Evolutionary conservation across 495 filamentous ascomycete species (phyloP), one percentile per base, ranked within the genome.

Genomic region (Clavariopsis aquatica): DNA sequence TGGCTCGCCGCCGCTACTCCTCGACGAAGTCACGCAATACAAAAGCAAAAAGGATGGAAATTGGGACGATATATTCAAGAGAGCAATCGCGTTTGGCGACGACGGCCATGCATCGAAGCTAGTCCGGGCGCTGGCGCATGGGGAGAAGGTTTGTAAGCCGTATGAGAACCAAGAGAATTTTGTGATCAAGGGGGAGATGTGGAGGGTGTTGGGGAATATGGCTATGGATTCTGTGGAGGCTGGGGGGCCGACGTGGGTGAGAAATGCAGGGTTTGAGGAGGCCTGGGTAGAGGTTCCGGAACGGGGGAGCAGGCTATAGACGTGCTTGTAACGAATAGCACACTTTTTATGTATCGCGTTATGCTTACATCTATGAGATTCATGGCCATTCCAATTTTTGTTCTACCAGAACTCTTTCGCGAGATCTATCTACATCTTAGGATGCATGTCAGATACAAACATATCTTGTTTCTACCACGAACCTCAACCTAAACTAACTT

Each of bases 31-130:
- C 19, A 64, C 66, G 0, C 68, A 74, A 0, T 90, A 92, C 63
- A 69, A 73, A 52, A 79, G 83, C 6, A 78, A 69, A 1, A 66
- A 68, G 13, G 38, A 55, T 13, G 10, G 34, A 47, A 65, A 58
- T 0, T 89, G 85, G 87, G 71, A 77, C 43, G 77, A 80, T 1
- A 72, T 93, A 20, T 80, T 90, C 51, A 69, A 80, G 10, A 78
- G 85, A 5, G 76, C 87, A 10, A 76, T 79, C 38, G 60, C 62
- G 19, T 78, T 84, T 41, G 69, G 79, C 0, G 93, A 96, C 67
- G 91, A 96, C 73, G 91, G 92, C 0, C 92, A 97, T 74, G 73
- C 84, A 24, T 75, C 83, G 52, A 96, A 97, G 74, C 72, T 94
- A 5, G 78, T 85, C 20, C 77, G 93, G 28, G 89, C 91, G 2